Percentiles rank a stretch among this genome's conserved stretches.
These are phyloP conservation scores for Pseudogymnoascus destructans DNA, from an alignment of 2,329 filamentous ascomycete genomes.

Conservation along the genomic window DNA sequence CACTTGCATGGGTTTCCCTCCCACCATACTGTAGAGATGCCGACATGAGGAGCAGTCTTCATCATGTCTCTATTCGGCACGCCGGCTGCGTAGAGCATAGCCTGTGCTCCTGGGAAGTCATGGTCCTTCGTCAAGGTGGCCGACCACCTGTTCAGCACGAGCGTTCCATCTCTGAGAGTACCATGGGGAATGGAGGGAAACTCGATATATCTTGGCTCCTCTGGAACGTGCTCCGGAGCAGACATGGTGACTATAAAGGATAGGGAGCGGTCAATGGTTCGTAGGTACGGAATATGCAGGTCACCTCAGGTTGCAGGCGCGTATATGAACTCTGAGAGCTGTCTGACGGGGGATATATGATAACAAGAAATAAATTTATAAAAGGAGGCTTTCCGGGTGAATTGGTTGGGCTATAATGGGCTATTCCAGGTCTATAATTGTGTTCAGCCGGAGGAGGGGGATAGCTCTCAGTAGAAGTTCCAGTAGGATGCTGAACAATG, in stretches of 20 bases:
- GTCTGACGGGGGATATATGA: not conserved
- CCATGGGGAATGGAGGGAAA: slow-evolving; percentile 23
- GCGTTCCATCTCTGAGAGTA: slow-evolving; percentile 38
- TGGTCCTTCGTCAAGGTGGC: slow-evolving; percentile 68
- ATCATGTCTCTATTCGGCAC: slow-evolving; percentile 73
- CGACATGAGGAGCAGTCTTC: slow-evolving; percentile 83
- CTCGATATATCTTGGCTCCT: slow-evolving; percentile 23
- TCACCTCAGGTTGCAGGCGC: not conserved
- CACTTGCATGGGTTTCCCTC: slow-evolving; percentile 94
- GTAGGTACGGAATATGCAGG: not conserved
- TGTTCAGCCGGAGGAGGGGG: not conserved
- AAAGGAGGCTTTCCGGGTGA: not conserved
- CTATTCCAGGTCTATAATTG: not conserved
- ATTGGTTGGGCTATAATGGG: not conserved
- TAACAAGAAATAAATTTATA: not conserved
- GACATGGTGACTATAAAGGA: not conserved
- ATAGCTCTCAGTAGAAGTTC: not conserved
- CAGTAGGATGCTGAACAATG: not conserved
- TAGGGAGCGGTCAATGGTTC: not conserved
- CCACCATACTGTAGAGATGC: slow-evolving; percentile 91
- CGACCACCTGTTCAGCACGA: slow-evolving; percentile 75
- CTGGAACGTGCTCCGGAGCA: slow-evolving; percentile 14
- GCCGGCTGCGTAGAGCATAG: slow-evolving; percentile 90
- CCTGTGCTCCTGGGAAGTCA: slow-evolving; percentile 86
- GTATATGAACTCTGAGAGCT: not conserved